These are phyloP conservation scores for Coprinopsis strossmayeri DNA, from an alignment of 768 basidiomycete genomes.

Conservation along the genomic window DNA sequence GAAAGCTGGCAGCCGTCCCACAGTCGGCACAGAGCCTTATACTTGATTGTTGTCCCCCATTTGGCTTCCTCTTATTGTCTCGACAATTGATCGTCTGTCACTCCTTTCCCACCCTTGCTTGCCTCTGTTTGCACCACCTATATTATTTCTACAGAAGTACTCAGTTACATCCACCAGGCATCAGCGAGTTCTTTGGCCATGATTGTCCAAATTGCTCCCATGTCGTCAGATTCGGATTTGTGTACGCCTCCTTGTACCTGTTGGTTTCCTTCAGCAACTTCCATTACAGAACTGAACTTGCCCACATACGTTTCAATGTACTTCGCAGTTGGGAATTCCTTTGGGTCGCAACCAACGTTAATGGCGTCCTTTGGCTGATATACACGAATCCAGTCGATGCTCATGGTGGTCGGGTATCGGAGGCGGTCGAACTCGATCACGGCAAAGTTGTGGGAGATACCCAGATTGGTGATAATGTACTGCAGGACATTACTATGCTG, in stretches of 20 bases:
- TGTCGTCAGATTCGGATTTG: constrained; percentile 34
- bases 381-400: constrained; percentile 78
- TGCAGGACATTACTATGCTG: constrained; percentile 15
- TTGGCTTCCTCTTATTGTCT: constrained; percentile 35
- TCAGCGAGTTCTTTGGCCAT: constrained; percentile 31
- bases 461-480: constrained; percentile 69
- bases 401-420: constrained; percentile 53
- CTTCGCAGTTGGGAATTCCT: constrained; percentile 59
- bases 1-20: constrained; percentile 1
- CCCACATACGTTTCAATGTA: constrained; percentile 73
- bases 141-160: too few species aligned
- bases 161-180: background rate
- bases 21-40: constrained; percentile 14
- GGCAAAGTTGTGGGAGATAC: constrained; percentile 65
- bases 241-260: constrained; percentile 34
- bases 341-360: constrained; percentile 67
- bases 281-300: too few species aligned
- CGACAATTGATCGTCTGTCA: constrained; percentile 10
- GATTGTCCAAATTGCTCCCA: constrained; percentile 31
- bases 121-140: too few species aligned
- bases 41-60: constrained; percentile 33
- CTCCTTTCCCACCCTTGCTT: background rate
- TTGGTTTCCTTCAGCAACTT: too few species aligned
- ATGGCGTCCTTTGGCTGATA: constrained; percentile 46
- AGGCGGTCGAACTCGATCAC: constrained; percentile 52